Evolutionary conservation across 768 basidiomycete species (phyloP).

Genomic region (Kockovaella imperatae): DNA sequence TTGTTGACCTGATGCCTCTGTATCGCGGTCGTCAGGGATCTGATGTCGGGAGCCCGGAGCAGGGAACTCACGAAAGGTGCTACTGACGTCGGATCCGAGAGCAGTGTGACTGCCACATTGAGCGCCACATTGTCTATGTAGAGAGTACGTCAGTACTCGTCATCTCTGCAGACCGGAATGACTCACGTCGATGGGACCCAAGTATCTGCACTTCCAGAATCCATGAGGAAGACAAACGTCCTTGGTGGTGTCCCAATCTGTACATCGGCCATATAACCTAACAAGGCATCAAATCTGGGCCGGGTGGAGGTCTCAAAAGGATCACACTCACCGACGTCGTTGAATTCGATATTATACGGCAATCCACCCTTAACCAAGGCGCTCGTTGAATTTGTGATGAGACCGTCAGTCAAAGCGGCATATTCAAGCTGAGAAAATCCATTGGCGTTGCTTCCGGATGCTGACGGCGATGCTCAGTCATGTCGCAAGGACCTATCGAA

Average conservation of each 20-base stretch:
- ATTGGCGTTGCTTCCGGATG: constrained; percentile 18
- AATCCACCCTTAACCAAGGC: constrained; percentile 11
- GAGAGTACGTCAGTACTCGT: neutral
- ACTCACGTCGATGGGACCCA: constrained; percentile 49
- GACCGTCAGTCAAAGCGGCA: constrained; percentile 1
- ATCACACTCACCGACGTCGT: constrained; percentile 47
- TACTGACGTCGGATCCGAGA: constrained; percentile 58
- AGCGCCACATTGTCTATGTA: neutral
- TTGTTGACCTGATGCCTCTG: neutral
- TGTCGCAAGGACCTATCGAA: neutral
- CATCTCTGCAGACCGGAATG: neutral
- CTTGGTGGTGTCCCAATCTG: constrained; percentile 62
- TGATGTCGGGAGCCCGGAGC: neutral
- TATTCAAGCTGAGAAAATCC: constrained; percentile 14
- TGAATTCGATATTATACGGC: constrained; percentile 52
- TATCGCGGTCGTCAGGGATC: constrained; percentile 55
- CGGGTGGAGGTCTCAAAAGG: neutral
- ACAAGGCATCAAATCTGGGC: neutral
- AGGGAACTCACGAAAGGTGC: constrained; percentile 55
- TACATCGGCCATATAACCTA: constrained; percentile 48
- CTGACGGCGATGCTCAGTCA: neutral
- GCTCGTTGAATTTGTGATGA: constrained; percentile 7
- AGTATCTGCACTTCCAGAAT: constrained; percentile 62
- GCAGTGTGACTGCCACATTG: constrained; percentile 56
- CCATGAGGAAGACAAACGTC: constrained; percentile 58